These are phyloP conservation scores for Carex myosuroides DNA, from an alignment of 176 grass and related monocot species.

Conservation along the genomic window DNA sequence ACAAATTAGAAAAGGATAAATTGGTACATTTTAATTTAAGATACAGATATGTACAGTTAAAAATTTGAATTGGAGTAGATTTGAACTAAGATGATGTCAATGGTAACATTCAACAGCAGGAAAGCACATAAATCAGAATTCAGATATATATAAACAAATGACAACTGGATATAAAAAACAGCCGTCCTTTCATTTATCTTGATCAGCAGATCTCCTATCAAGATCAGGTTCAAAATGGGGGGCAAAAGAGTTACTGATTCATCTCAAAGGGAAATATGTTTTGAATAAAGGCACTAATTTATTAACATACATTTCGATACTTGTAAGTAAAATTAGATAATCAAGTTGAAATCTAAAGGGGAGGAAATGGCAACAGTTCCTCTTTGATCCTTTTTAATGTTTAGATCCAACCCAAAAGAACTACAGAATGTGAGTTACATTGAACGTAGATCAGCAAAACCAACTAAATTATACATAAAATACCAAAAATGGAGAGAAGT, in stretches of 20 bases:
- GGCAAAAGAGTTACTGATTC: not conserved
- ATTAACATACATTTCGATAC: not conserved
- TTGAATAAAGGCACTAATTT: not conserved
- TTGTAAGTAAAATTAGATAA: not conserved
- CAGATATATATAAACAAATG: not conserved
- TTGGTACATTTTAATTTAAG: constrained; percentile 16
- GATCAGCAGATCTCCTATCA: not conserved
- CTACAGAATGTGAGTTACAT: not conserved
- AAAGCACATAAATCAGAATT: not conserved
- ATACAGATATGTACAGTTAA: not conserved
- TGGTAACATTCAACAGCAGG: not conserved
- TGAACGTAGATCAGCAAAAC: constrained; percentile 6
- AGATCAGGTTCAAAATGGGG: not conserved
- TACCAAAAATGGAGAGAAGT: not conserved
- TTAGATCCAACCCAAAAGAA: constrained; percentile 3
- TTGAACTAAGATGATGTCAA: constrained; percentile 18
- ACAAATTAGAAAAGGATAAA: not conserved
- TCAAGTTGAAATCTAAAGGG: constrained; percentile 8
- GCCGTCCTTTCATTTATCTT: not conserved
- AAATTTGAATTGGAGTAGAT: not conserved
- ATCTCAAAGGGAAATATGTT: not conserved
- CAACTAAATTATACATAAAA: not conserved
- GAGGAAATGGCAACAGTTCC: not conserved
- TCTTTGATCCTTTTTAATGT: not conserved
- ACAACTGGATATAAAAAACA: not conserved